Evolutionary conservation across 2,329 filamentous ascomycete genomes (phyloP), one percentile per base, ranked within the genome.

Genomic region (Penicillium sp.): DNA sequence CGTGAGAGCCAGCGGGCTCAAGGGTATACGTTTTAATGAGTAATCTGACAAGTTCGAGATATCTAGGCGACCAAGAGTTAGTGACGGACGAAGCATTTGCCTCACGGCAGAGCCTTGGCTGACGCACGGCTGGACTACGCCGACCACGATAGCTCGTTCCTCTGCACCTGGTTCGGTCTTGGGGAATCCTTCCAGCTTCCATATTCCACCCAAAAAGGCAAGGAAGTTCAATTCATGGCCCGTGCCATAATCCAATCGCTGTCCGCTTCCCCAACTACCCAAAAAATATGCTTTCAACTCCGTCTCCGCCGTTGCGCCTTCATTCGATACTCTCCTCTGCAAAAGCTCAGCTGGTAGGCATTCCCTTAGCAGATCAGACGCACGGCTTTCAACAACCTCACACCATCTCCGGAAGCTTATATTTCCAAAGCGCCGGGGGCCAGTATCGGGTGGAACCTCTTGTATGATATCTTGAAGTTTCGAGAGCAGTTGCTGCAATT

Each of bases 141-240:
- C 86, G 9, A 95, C 74, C 1, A 95, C 88, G 53, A 97, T 88
- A 43, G 81, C 82, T 60, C 90, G 81, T 71, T 95, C 90, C 60
- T 81, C 76, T 6, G 69, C 85, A 61, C 65, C 83, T 1, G 62
- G 53, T 3, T 55, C 56, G 2, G 77, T 79, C n/a, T 80, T 74
- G 2, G 77, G 73, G 65, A 99, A 97, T 13, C 80, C 85, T 37
- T 86, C 84, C 2, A 99, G 76, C 69, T 95, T 96, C 91, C 92
- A 99, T 4, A 99, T 75, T 52, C 87, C 85, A 4, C 84, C 91
- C 5, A 99, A 68, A 55, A 99, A 99, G 1, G 93, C 92, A 7
- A 97, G 70, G 63, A 99, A 99, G 71, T 88, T 95, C 43, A 99
- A 75, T 66, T 99, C 93, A 68, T 99, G 93, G 0, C 93, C 93